Evolutionary conservation across 805 yeast genomes (phyloP), one percentile per base, ranked within the genome.

Genomic region (Candida pseudofarinosa): DNA sequence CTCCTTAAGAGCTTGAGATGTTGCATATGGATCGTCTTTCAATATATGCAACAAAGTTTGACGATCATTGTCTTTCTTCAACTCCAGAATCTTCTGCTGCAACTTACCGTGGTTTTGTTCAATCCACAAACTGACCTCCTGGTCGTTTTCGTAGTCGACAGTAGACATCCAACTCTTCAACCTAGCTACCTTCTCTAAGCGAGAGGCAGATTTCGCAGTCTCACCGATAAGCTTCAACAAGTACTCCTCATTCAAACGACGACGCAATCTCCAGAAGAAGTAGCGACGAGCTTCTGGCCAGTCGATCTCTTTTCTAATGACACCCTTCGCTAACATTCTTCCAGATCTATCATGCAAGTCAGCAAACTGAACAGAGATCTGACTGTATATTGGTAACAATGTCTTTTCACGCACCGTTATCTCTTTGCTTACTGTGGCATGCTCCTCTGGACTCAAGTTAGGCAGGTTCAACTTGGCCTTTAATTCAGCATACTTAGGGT

Each of bases 241-340:
- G 67, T 88, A 88, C 65, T 88, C 95, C 69, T 93, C 99, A 62
- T 86, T 83, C 66, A 93, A 74, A 66, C 97, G 88, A 71, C 99
- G 85, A 73, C 97, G 87, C 48, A 88, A 79, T 69, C 99, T 83
- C 99, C 99, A 93, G 93, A 88, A 93, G 82, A 93, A 93, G 81
- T 77, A 87, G 59, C 98, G 82, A 76, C 99, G 88, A 23, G 97
- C 79, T 39, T 89, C 76, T 37, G 67, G 65, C 97, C 97, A 90
- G 57, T 85, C 81, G 41, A 93, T 69, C 55, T 88, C 93, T 62
- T 85, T 84, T 54, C 85, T 78, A 56, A 93, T 88, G 45, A 84
- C 85, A 45, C 91, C 95, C 78, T 93, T 95, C 43, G 95, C 95
- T 69, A 85, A 67, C 98, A 93, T 93, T 70, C 99, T 91, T 31